Conservation (phyloP, 345 rosid genomes). For the Syzygium grande region DNA sequence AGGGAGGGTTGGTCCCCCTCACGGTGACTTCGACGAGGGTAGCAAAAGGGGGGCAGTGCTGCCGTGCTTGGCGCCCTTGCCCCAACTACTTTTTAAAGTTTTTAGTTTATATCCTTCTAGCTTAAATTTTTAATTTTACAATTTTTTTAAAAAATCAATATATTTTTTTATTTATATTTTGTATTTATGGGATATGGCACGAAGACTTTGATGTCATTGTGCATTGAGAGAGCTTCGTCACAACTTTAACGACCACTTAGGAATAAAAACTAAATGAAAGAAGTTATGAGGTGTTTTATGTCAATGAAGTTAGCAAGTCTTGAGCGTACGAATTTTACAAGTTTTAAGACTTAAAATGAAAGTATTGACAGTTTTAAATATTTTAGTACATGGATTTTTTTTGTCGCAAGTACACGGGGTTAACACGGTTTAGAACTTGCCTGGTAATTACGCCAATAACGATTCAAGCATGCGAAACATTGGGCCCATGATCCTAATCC, state of each 20-base stretch:
- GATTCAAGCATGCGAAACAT: fast-evolving
- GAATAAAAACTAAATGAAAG: background rate
- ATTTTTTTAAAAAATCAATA: background rate
- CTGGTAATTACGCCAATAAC: background rate
- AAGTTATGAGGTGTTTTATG: background rate
- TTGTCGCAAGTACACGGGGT: background rate
- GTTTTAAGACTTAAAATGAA: background rate
- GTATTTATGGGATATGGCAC: background rate
- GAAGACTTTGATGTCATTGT: background rate
- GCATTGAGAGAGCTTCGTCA: background rate
- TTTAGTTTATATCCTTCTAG: background rate
- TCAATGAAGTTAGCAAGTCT: background rate
- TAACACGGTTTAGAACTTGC: background rate
- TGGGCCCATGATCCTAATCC: background rate
- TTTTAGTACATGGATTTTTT: background rate
- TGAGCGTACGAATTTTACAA: background rate
- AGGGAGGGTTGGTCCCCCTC: background rate
- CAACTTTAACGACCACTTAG: background rate
- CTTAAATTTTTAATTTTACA: background rate
- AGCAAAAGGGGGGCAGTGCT: too few relatives aligned
- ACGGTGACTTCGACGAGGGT: too few relatives aligned
- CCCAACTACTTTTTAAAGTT: background rate
- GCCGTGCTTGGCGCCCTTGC: background rate
- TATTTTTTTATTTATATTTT: background rate
- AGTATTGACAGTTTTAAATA: background rate